Conservation (phyloP, 345 rosid genomes). For the Chamaenerion angustifolium region DNA sequence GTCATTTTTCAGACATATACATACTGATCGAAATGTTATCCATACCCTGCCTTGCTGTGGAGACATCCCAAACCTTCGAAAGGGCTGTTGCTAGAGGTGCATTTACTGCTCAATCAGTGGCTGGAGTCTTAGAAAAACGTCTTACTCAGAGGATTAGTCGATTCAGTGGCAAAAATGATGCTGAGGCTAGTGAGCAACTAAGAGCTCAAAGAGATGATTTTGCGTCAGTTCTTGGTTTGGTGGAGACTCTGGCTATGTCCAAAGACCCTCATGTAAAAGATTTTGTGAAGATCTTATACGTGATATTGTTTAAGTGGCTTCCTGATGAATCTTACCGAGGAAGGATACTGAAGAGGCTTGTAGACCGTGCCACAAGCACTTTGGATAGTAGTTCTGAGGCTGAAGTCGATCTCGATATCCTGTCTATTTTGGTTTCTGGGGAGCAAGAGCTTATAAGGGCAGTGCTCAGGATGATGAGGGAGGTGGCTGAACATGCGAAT, state of each 20-base stretch:
- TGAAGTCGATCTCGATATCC: constrained; percentile 67
- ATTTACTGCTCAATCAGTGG: constrained; percentile 58
- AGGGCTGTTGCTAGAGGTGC: constrained; percentile 84
- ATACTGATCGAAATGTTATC: constrained; percentile 87
- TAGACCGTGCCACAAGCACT: constrained; percentile 65
- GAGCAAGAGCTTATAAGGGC: constrained; percentile 66
- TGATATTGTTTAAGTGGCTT: constrained; percentile 72
- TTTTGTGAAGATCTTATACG: constrained; percentile 75
- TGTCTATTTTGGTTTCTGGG: constrained; percentile 67
- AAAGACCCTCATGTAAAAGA: constrained; percentile 58
- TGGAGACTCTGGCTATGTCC: constrained; percentile 76
- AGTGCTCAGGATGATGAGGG: constrained; percentile 72
- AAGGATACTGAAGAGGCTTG: constrained; percentile 78
- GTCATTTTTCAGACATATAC: constrained; percentile 74
- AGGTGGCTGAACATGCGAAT: constrained; percentile 83
- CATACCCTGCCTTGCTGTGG: constrained; percentile 71
- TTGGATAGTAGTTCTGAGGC: constrained; percentile 47
- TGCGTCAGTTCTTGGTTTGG: constrained; percentile 68
- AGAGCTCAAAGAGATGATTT: constrained; percentile 58
- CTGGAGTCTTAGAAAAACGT: constrained; percentile 81
- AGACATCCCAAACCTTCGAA: constrained; percentile 86
- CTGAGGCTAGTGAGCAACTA: constrained; percentile 50
- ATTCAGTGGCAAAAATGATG: constrained; percentile 45
- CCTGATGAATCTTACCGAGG: constrained; percentile 64
- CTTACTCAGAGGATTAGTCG: constrained; percentile 38